Evolutionary conservation across 225 moss, liverwort and hornwort genomes (phyloP).

Genomic region (Marchantia paleacea): DNA sequence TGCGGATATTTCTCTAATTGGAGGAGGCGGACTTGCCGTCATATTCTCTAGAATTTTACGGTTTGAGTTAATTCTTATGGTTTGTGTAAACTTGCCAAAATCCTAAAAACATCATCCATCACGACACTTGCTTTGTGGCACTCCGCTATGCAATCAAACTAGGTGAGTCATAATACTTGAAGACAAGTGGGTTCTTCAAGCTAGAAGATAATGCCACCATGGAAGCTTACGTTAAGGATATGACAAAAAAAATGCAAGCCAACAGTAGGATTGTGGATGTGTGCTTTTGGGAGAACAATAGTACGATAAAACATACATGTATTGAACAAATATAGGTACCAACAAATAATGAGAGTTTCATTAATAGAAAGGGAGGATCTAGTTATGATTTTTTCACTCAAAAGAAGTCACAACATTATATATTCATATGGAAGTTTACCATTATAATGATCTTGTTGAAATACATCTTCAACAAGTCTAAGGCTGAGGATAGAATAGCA

Average conservation of each 20-base stretch:
- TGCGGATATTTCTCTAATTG: not conserved
- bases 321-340: conserved; percentile 23
- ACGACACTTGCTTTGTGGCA: conserved; percentile 24
- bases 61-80: conserved; percentile 26
- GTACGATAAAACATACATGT: conserved; percentile 31
- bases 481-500: too few species aligned
- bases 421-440: too few species aligned
- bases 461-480: too few species aligned
- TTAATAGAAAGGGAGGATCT: too few species aligned
- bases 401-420: too few species aligned
- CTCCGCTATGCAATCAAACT: conserved; percentile 27
- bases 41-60: conserved; percentile 37
- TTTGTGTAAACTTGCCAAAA: conserved; percentile 22
- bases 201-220: conserved; percentile 26
- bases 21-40: not conserved
- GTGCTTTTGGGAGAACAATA: conserved; percentile 24
- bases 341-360: conserved; percentile 6
- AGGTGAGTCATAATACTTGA: conserved; percentile 28
- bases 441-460: too few species aligned
- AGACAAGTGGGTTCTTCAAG: conserved; percentile 23
- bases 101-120: not conserved
- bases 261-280: conserved; percentile 20
- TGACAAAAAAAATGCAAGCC: conserved; percentile 11
- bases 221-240: conserved; percentile 15
- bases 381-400: too few species aligned